These are phyloP conservation scores for Nakaseomyces kungkrabaensis DNA, from an alignment of 1,139 yeast species.

Conservation along the genomic window DNA sequence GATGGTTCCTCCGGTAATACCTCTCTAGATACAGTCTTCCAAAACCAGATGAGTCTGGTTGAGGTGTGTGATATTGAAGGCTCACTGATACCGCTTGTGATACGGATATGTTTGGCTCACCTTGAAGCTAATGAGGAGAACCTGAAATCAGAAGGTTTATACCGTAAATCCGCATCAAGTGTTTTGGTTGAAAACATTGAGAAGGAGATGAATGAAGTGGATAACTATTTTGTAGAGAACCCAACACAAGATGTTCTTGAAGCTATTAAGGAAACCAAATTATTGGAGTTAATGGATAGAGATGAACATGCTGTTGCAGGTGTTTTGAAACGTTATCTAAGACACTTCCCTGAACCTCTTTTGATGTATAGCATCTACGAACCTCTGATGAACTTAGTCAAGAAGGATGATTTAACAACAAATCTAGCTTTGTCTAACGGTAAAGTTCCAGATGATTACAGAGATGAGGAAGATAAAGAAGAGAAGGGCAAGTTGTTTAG, in stretches of 20 bases:
- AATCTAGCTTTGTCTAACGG: slow-evolving; percentile 9
- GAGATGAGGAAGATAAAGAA: not conserved
- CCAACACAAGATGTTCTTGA: not conserved
- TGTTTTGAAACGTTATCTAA: slow-evolving; percentile 75
- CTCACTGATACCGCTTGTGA: slow-evolving; percentile 55
- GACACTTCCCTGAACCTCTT: slow-evolving; percentile 77
- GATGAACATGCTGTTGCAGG: slow-evolving; percentile 85
- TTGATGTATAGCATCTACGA: slow-evolving; percentile 63
- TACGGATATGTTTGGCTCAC: slow-evolving; percentile 63
- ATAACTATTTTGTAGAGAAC: not conserved
- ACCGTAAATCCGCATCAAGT: slow-evolving; percentile 83
- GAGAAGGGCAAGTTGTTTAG: slow-evolving; percentile 1
- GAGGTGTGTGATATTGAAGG: slow-evolving; percentile 38
- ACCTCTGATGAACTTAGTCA: slow-evolving; percentile 45
- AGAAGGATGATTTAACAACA: slow-evolving; percentile 23
- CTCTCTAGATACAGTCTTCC: not conserved
- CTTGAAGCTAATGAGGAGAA: slow-evolving; percentile 62
- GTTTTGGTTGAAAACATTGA: slow-evolving; percentile 34
- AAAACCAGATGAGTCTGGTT: slow-evolving; percentile 8
- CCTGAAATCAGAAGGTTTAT: slow-evolving; percentile 65
- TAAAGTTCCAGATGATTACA: not conserved
- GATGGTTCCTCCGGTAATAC: not conserved
- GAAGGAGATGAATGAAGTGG: slow-evolving; percentile 22
- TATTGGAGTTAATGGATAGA: slow-evolving; percentile 27
- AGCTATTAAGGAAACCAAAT: not conserved